These are phyloP conservation scores for Leptodontidium sp. DNA, from an alignment of 2,329 filamentous ascomycete species.

Conservation along the genomic window DNA sequence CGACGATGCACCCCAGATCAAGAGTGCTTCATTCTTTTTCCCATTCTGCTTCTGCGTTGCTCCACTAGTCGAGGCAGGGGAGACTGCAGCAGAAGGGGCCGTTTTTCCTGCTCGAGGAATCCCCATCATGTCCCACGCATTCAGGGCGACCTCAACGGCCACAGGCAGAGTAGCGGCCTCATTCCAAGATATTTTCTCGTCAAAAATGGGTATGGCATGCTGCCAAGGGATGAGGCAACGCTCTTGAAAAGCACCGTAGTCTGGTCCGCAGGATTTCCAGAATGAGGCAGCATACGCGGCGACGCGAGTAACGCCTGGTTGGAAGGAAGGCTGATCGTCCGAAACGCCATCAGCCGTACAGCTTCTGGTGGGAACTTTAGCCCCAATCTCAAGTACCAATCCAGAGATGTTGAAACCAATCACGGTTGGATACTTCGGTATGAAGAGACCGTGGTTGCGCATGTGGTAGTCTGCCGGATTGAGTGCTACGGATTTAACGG, in stretches of 20 bases:
- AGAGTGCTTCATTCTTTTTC: slow-evolving; percentile 26
- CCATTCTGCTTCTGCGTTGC: not conserved
- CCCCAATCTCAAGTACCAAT: not conserved
- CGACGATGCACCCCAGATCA: slow-evolving; percentile 40
- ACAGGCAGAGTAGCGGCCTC: not conserved
- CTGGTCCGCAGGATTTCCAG: not conserved
- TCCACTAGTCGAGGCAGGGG: not conserved
- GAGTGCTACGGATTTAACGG: slow-evolving; percentile 21
- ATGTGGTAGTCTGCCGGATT: slow-evolving; percentile 12
- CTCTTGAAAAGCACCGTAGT: slow-evolving; percentile 12
- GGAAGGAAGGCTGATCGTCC: not conserved
- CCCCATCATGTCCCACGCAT: not conserved
- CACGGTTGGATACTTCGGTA: slow-evolving; percentile 1
- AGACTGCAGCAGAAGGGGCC: not conserved
- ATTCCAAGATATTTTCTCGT: not conserved
- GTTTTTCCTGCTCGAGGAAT: not conserved
- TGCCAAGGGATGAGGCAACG: not conserved
- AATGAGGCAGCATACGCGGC: slow-evolving; percentile 1
- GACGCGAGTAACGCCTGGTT: not conserved
- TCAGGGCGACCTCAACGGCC: not conserved
- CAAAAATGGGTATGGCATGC: not conserved
- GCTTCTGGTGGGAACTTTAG: not conserved
- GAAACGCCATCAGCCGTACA: too few relatives aligned
- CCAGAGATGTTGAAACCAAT: slow-evolving; percentile 11
- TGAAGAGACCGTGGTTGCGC: not conserved